These are phyloP conservation scores for Mycosphaerelloides madeirae DNA, from an alignment of 2,329 filamentous ascomycete genomes.

Conservation along the genomic window DNA sequence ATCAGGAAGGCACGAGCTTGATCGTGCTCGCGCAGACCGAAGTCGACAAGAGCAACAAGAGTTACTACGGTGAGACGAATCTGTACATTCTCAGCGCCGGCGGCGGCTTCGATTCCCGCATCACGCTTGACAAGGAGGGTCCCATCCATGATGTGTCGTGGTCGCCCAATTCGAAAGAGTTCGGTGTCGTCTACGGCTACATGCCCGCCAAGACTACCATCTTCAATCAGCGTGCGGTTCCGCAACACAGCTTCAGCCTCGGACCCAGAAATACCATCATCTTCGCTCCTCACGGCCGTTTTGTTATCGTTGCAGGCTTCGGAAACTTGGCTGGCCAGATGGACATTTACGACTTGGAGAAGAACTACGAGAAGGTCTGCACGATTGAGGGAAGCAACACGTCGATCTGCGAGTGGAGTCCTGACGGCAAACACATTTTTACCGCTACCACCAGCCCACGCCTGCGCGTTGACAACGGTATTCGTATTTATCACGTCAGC, in stretches of 20 bases:
- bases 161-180: slow-evolving; percentile 96
- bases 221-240: slow-evolving; percentile 82
- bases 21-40: slow-evolving; percentile 96
- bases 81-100: slow-evolving; percentile 91
- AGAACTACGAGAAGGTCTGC: slow-evolving; percentile 85
- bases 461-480: slow-evolving; percentile 90
- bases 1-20: slow-evolving; percentile 80
- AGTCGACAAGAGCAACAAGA: slow-evolving; percentile 97
- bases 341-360: slow-evolving; percentile 93
- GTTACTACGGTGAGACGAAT: slow-evolving; percentile 97
- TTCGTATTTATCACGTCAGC: slow-evolving; percentile 90
- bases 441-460: slow-evolving; percentile 96
- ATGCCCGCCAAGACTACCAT: slow-evolving; percentile 99
- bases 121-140: slow-evolving; percentile 81
- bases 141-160: slow-evolving; percentile 98
- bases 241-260: slow-evolving; percentile 79
- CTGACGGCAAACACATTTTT: slow-evolving; percentile 90
- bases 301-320: slow-evolving; percentile 91
- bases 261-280: slow-evolving; percentile 89
- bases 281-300: slow-evolving; percentile 90
- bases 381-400: slow-evolving; percentile 95
- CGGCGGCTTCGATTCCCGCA: slow-evolving; percentile 85
- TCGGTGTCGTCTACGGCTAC: slow-evolving; percentile 94
- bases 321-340: slow-evolving; percentile 96
- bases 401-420: slow-evolving; percentile 95